phyloP scores from a whole-genome alignment of 768 basidiomycete species.

The Daedaleopsis nitida region DNA sequence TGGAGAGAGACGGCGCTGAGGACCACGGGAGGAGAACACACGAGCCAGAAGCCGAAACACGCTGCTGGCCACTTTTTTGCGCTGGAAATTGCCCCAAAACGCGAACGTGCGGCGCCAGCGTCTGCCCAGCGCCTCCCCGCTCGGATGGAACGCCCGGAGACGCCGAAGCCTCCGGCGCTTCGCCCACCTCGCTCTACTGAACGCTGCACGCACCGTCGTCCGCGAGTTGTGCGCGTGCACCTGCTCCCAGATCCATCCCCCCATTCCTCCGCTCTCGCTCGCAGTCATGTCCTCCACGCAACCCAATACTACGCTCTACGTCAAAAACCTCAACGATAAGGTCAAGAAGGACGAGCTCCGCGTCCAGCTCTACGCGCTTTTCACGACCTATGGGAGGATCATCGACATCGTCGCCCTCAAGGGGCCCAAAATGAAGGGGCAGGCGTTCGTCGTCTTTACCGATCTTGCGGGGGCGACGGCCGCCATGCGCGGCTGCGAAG shows the following conservation, averaged over 20 bases:
- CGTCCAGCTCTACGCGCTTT: slow-evolving; percentile 80
- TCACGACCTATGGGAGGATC: slow-evolving; percentile 91
- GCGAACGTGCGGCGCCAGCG: neutral
- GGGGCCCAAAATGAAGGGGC: slow-evolving; percentile 82
- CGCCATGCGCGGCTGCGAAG: slow-evolving; percentile 91
- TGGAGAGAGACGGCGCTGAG: neutral
- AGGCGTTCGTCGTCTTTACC: slow-evolving; percentile 94
- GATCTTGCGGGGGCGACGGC: slow-evolving; percentile 91
- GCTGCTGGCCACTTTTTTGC: slow-evolving; percentile 1
- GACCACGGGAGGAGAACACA: neutral
- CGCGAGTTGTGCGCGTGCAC: slow-evolving; percentile 2
- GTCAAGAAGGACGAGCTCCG: slow-evolving; percentile 90
- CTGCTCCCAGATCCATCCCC: neutral
- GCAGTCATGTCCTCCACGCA: slow-evolving; percentile 49
- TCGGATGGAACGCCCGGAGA: no score
- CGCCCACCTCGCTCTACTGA: neutral
- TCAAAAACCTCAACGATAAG: slow-evolving; percentile 93
- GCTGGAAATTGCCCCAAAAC: neutral
- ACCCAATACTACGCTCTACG: slow-evolving; percentile 87
- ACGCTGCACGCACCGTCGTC: neutral
- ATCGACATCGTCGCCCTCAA: slow-evolving; percentile 94
- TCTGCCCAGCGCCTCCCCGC: neutral
- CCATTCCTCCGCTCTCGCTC: neutral
- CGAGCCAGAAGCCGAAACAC: neutral
- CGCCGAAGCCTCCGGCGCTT: no score